Percentiles rank a stretch among this genome's conserved stretches.
phyloP scores from a whole-genome alignment of 768 basidiomycete genomes.

The Amanita thiersii region DNA sequence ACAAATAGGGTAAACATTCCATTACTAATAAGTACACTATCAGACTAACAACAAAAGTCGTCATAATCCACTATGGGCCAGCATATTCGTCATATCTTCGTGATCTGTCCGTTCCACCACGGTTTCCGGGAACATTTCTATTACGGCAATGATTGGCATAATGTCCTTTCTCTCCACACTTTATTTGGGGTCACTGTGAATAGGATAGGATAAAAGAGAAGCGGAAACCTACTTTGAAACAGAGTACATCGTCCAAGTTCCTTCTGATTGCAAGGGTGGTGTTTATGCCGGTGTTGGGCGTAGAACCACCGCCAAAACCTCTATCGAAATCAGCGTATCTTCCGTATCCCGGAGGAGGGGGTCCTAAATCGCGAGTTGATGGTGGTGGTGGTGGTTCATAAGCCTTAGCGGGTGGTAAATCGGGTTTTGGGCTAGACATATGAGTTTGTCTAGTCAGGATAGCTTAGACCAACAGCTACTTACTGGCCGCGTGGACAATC shows the following conservation, averaged over 20 bases:
- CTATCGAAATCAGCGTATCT: constrained; percentile 76
- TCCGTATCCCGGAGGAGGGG: constrained; percentile 88
- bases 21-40: too few species aligned
- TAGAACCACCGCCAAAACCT: constrained; percentile 20
- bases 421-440: constrained; percentile 71
- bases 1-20: too few species aligned
- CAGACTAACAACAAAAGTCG: not conserved
- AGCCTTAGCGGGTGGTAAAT: constrained; percentile 56
- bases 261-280: constrained; percentile 28
- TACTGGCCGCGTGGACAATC: constrained; percentile 89
- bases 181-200: constrained; percentile 8
- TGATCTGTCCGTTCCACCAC: constrained; percentile 70
- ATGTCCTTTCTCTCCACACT: constrained; percentile 92
- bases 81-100: constrained; percentile 26
- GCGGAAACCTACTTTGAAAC: constrained; percentile 62
- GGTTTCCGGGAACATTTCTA: constrained; percentile 83
- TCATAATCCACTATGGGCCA: not conserved
- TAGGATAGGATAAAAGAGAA: constrained; percentile 1
- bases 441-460: constrained; percentile 8
- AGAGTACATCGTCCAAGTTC: constrained; percentile 77
- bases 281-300: not conserved
- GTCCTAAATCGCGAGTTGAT: constrained; percentile 73
- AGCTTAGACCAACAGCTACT: constrained; percentile 28
- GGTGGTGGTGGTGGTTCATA: constrained; percentile 75
- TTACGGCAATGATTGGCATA: constrained; percentile 94